Base-by-base conservation (phyloP, 2,329 filamentous ascomycete genomes). In the Zymoseptoria crescenta region DNA sequence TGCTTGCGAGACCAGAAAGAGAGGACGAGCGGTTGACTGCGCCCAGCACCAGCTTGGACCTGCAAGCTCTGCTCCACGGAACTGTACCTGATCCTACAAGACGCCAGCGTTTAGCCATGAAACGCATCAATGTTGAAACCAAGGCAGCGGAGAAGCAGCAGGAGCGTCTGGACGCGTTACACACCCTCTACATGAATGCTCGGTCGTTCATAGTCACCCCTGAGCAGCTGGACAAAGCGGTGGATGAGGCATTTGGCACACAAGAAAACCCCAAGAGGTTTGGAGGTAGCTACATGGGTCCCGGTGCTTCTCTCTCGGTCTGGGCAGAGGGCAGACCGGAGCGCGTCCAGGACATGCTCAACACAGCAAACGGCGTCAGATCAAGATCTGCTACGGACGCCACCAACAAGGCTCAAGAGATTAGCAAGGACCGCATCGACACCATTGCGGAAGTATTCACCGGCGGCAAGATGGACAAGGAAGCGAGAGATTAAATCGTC, bases 151-250 rank as follows among this genome's bases (percentile, higher is more conserved):
- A 59, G 13, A 67, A 66, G 51, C 61, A 61, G n/a, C 65, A 63
- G 20, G 62, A 69, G 30, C 66, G 71, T 4, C 59, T 83, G 61
- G 84, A 93, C 65, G 82, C 87, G 16, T 76, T 99, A 29, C 90
- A 96, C 75, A 86, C 89, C 59, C 82, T 99, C 10, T 99, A 99
- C 76, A 88, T 94, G 77, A 88, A 91, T 67, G 91, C 94, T 4
- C 83, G 88, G 27, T 79, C 84, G 48, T 99, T 97, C 76, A 96
- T 99, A 71, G 86, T 91, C 19, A 86, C 82, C 24, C 91, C 96
- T 72, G 77, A 81, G 55, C 87, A 96, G 72, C 82, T 99, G 35
- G 82, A 88, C 66, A 79, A 79, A 16, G 82, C 85, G 64, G 86
- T 96, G 58, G 87, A 95, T 21, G 76, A 80, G 63, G 80, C 87